These are phyloP conservation scores for Crotalaria pallida DNA, from an alignment of 306 rosid genomes.

Conservation along the genomic window DNA sequence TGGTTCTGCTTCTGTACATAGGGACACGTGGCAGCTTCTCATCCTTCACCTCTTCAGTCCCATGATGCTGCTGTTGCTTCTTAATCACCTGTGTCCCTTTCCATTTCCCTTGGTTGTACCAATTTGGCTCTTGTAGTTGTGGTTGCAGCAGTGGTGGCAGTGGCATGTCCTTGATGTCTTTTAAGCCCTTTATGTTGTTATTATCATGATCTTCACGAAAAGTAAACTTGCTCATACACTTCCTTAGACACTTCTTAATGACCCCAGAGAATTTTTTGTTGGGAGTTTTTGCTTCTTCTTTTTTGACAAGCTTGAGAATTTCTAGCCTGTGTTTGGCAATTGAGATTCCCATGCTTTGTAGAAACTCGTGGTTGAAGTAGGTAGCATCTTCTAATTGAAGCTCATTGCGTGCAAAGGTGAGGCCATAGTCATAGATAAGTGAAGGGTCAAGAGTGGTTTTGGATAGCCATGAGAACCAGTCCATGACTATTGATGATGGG, in stretches of 20 bases:
- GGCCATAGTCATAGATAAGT: constrained; percentile 65
- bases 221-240: constrained; percentile 42
- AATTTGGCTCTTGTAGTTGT: background rate
- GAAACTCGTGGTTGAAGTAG: constrained; percentile 77
- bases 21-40: constrained; percentile 24
- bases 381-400: constrained; percentile 53
- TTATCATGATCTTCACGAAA: constrained; percentile 15
- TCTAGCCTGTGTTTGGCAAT: constrained; percentile 90
- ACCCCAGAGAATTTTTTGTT: constrained; percentile 34
- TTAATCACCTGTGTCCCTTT: constrained; percentile 30
- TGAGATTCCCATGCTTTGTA: constrained; percentile 81
- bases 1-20: constrained; percentile 27
- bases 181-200: no score
- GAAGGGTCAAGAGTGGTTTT: constrained; percentile 65
- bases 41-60: constrained; percentile 21
- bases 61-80: constrained; percentile 32
- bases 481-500: constrained; percentile 44
- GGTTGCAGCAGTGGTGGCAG: constrained; percentile 1
- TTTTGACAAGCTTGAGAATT: constrained; percentile 74
- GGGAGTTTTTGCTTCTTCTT: constrained; percentile 18
- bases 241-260: constrained; percentile 45
- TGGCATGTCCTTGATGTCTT: constrained; percentile 2
- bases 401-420: constrained; percentile 60
- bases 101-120: constrained; percentile 40
- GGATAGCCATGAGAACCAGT: constrained; percentile 96